Conservation (phyloP, 2,329 filamentous ascomycete species). For the Pyricularia grisea region DNA sequence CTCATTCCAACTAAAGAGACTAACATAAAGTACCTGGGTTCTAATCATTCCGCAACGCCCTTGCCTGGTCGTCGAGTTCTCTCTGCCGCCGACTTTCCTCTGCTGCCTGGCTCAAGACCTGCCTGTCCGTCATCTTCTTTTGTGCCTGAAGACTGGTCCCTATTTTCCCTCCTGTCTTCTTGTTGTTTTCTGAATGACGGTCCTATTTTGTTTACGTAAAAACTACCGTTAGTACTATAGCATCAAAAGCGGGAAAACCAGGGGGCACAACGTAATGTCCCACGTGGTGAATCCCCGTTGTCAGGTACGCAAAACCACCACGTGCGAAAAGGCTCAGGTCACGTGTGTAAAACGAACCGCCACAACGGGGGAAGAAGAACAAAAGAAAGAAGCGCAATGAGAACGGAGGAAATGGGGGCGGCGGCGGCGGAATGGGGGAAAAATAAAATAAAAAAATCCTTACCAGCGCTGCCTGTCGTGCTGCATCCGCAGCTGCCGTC, state of each 20-base stretch:
- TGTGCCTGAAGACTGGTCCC: constrained; percentile 63
- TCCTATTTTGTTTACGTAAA: background rate
- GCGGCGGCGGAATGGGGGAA: too few species aligned
- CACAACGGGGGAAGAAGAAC: too few species aligned
- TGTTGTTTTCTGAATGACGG: constrained; percentile 11
- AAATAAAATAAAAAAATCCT: background rate
- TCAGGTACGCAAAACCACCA: background rate
- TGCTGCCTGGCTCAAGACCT: constrained; percentile 60
- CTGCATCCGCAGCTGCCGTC: constrained; percentile 42
- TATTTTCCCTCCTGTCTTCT: constrained; percentile 57
- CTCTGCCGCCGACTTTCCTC: constrained; percentile 54
- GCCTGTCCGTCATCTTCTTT: constrained; percentile 61
- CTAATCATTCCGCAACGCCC: constrained; percentile 49
- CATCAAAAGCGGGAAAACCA: background rate
- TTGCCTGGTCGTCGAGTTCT: constrained; percentile 55
- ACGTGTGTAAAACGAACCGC: background rate
- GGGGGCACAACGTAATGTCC: background rate
- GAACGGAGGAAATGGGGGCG: too few species aligned
- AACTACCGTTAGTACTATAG: background rate
- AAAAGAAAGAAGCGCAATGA: too few species aligned
- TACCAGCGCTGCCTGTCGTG: constrained; percentile 55
- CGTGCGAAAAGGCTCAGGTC: too few species aligned
- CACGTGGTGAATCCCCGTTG: constrained; percentile 13
- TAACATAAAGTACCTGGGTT: background rate
- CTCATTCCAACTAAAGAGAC: background rate